phyloP scores from a whole-genome alignment of 1,284 basidiomycete species.

The Ustilago tritici region DNA sequence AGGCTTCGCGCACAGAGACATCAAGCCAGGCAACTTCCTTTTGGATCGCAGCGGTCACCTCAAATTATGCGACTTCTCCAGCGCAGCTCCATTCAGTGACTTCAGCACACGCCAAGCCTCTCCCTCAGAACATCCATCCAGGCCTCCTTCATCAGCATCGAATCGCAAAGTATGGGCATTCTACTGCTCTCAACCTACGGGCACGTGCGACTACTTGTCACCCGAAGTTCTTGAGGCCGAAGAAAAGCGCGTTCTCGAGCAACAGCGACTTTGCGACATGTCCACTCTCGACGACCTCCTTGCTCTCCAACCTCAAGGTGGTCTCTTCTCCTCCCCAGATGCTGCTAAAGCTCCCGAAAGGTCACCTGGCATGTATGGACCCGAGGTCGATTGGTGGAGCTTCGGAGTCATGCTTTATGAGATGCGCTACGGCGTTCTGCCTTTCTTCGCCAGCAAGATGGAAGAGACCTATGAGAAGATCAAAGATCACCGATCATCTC shows the following conservation, averaged over 20 bases:
- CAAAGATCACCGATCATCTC: conserved; percentile 54
- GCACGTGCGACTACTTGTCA: conserved; percentile 68
- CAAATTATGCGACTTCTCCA: conserved; percentile 68
- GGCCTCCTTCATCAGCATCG: conserved; percentile 3
- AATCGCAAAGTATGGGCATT: conserved; percentile 58
- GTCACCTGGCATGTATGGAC: conserved; percentile 62
- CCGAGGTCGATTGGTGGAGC: conserved; percentile 69
- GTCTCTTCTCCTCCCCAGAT: background rate
- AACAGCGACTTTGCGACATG: conserved; percentile 30
- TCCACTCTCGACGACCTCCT: conserved; percentile 37
- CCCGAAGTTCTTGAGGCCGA: conserved; percentile 66
- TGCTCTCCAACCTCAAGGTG: conserved; percentile 14
- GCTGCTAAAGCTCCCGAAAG: conserved; percentile 8
- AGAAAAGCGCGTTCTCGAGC: conserved; percentile 53
- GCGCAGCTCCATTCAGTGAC: conserved; percentile 64
- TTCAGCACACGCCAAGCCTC: conserved; percentile 22
- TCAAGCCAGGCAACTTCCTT: conserved; percentile 68
- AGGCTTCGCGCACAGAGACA: conserved; percentile 66
- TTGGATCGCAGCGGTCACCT: conserved; percentile 63
- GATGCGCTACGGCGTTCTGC: conserved; percentile 63
- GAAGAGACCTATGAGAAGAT: conserved; percentile 65
- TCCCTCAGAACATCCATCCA: background rate
- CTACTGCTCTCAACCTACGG: conserved; percentile 63
- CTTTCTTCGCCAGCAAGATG: conserved; percentile 64
- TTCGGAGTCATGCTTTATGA: conserved; percentile 68